Percentiles rank a stretch among this genome's conserved stretches.
phyloP scores from a whole-genome alignment of 495 filamentous ascomycete genomes.

The Tuber melanosporum region DNA sequence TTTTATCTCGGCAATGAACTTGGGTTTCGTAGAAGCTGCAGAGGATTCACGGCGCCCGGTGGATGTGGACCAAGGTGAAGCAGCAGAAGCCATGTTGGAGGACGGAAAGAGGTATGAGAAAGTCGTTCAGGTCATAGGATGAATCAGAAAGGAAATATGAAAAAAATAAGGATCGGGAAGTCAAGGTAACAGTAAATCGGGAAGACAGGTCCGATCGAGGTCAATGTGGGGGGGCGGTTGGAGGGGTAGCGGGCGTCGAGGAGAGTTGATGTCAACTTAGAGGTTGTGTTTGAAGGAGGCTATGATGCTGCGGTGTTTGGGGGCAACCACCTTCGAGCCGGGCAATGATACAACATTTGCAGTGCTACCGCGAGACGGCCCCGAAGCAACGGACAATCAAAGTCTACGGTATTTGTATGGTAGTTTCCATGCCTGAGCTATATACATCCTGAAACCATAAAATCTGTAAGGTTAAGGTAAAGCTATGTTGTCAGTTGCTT shows the following conservation, averaged over 20 bases:
- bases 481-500: background rate
- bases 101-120: conserved; percentile 14
- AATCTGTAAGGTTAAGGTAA: background rate
- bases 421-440: background rate
- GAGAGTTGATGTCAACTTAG: conserved; percentile 10
- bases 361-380: background rate
- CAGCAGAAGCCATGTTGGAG: conserved; percentile 13
- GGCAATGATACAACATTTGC: background rate
- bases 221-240: conserved; percentile 2
- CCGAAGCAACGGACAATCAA: background rate
- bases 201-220: background rate
- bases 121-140: conserved; percentile 33
- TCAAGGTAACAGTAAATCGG: conserved; percentile 3
- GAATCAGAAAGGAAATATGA: conserved; percentile 23
- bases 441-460: background rate
- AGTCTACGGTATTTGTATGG: background rate
- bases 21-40: conserved; percentile 36
- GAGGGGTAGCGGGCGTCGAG: conserved; percentile 11
- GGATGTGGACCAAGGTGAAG: conserved; percentile 19
- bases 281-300: background rate
- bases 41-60: conserved; percentile 39
- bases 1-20: conserved; percentile 40
- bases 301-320: background rate
- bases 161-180: conserved; percentile 11
- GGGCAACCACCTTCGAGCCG: background rate